phyloP scores from a whole-genome alignment of 805 yeast genomes.

The Kodamaea lidongshanica region DNA sequence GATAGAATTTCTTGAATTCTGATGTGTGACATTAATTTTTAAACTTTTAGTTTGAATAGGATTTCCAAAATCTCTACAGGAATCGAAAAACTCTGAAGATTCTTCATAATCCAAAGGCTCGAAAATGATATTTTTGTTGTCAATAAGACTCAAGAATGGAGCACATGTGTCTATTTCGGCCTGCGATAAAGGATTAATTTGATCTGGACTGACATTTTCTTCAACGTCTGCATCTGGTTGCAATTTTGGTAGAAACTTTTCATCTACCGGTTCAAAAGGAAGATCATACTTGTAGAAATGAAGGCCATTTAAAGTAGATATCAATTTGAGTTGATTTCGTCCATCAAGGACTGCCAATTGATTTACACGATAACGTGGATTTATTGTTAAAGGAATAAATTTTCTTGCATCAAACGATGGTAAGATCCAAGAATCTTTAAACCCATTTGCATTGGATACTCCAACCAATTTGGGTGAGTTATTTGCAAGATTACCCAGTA shows the following conservation, averaged over 20 bases:
- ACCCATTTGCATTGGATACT: constrained; percentile 8
- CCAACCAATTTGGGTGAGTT: constrained; percentile 19
- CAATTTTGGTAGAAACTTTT: constrained; percentile 2
- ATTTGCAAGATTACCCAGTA: constrained; percentile 25
- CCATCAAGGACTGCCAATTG: constrained; percentile 32
- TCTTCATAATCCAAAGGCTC: constrained; percentile 21
- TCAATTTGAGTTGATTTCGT: constrained; percentile 24
- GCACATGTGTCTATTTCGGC: constrained; percentile 53
- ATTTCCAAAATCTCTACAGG: constrained; percentile 23
- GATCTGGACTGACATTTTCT: background rate
- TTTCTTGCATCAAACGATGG: constrained; percentile 30
- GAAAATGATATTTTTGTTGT: constrained; percentile 25
- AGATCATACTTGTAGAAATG: constrained; percentile 32
- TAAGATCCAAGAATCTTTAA: constrained; percentile 42
- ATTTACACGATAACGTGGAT: constrained; percentile 7
- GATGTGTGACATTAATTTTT: no score
- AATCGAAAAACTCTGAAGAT: constrained; percentile 14
- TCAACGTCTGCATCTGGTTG: background rate
- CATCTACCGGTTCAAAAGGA: constrained; percentile 4
- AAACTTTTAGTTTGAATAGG: no score
- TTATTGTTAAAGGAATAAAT: constrained; percentile 17
- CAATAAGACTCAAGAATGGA: constrained; percentile 30
- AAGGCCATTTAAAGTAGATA: constrained; percentile 34
- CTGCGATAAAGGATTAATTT: constrained; percentile 37
- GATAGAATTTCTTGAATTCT: no score